These are phyloP conservation scores for Prunus mira DNA, from an alignment of 306 rosid species.

Conservation along the genomic window DNA sequence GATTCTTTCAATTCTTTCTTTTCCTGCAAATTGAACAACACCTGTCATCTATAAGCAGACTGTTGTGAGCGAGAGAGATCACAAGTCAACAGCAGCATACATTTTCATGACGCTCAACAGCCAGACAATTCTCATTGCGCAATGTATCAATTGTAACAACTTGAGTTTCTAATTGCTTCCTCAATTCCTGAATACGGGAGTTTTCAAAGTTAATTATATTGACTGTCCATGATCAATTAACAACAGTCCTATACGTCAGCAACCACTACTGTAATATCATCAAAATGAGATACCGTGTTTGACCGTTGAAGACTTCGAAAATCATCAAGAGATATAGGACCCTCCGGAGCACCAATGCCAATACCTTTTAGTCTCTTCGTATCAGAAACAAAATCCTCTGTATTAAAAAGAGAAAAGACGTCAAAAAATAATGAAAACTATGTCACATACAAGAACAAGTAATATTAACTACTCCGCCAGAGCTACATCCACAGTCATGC, in stretches of 20 bases:
- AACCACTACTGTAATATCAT: constrained; percentile 9
- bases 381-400: constrained; percentile 63
- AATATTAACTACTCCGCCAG: not conserved
- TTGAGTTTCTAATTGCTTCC: constrained; percentile 90
- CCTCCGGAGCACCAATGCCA: constrained; percentile 96
- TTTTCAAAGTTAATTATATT: not conserved
- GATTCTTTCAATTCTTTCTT: constrained; percentile 67
- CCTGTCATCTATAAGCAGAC: not conserved
- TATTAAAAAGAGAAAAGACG: constrained; percentile 11
- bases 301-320: constrained; percentile 95
- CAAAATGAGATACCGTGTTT: constrained; percentile 50
- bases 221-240: not conserved
- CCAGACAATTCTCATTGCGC: constrained; percentile 56
- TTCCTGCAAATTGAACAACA: constrained; percentile 47
- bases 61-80: not conserved
- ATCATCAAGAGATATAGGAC: constrained; percentile 96
- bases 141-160: constrained; percentile 59
- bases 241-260: not conserved
- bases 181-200: constrained; percentile 61
- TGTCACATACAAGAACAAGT: not conserved
- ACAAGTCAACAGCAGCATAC: constrained; percentile 42
- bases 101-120: constrained; percentile 57
- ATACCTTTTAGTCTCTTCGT: constrained; percentile 88
- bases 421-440: not conserved
- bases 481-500: not conserved